These are phyloP conservation scores for Debaryomycetaceae sp. DNA, from an alignment of 1,139 yeast genomes.

Conservation along the genomic window DNA sequence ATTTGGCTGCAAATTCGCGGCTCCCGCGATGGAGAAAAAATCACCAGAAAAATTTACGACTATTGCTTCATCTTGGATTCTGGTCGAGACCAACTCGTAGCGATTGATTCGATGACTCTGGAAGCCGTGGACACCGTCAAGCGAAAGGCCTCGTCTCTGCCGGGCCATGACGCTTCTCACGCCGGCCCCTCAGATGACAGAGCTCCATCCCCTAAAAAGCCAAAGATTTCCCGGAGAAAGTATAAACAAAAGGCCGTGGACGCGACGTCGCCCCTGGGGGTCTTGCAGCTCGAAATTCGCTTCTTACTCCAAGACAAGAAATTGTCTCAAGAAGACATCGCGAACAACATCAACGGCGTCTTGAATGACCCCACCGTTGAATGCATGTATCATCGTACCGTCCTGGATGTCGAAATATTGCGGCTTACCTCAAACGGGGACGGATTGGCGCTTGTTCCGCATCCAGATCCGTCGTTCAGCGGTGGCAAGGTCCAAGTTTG, in stretches of 20 bases:
- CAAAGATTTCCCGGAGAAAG: slow-evolving; percentile 18
- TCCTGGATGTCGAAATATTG: slow-evolving; percentile 45
- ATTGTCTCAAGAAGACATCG: slow-evolving; percentile 36
- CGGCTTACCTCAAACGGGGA: slow-evolving; percentile 71
- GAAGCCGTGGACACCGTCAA: too few relatives aligned
- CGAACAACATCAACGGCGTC: slow-evolving; percentile 55
- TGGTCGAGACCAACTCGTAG: too few relatives aligned
- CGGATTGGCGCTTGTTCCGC: slow-evolving; percentile 52
- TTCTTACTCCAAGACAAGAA: slow-evolving; percentile 37
- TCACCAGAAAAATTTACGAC: too few relatives aligned
- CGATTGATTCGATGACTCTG: too few relatives aligned
- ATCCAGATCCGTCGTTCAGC: slow-evolving; percentile 35
- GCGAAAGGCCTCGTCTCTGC: too few relatives aligned
- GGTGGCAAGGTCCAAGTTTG: slow-evolving; percentile 24
- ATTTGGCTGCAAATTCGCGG: too few relatives aligned
- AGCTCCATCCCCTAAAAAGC: too few relatives aligned
- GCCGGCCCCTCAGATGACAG: too few relatives aligned
- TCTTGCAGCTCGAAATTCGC: slow-evolving; percentile 62
- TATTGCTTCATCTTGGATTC: too few relatives aligned
- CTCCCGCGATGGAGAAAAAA: too few relatives aligned
- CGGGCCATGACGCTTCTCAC: too few relatives aligned
- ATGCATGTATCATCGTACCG: slow-evolving; percentile 48
- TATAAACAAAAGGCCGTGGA: slow-evolving; percentile 59
- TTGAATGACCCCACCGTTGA: slow-evolving; percentile 47
- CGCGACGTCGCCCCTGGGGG: slow-evolving; percentile 73